Conservation (phyloP, 73 alveolate species). For the Breviolum minutum region DNA sequence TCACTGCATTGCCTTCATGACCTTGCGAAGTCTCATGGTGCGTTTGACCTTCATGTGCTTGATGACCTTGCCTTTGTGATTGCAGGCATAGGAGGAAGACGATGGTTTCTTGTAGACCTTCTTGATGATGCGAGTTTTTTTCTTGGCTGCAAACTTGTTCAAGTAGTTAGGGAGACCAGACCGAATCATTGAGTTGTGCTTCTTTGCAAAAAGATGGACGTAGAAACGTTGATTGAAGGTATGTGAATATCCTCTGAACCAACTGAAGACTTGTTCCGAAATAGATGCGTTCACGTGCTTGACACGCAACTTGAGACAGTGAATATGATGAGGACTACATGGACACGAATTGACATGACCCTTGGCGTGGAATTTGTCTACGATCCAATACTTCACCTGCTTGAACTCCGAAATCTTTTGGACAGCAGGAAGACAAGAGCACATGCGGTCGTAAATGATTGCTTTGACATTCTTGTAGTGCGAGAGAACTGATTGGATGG, state of each 20-base stretch:
- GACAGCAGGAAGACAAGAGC: not conserved
- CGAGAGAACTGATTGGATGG: not conserved
- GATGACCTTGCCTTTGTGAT: not conserved
- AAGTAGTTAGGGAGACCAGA: not conserved
- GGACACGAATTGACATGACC: not conserved
- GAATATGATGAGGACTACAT: not conserved
- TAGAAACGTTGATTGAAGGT: not conserved
- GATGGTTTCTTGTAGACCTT: not conserved
- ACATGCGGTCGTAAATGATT: not conserved
- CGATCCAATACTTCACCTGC: not conserved
- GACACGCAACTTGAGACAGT: not conserved
- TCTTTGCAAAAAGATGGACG: not conserved
- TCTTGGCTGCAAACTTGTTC: not conserved
- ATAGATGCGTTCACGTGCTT: not conserved
- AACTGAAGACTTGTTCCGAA: not conserved
- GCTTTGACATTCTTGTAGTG: not conserved
- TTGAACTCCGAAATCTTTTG: no score
- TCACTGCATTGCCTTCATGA: no score
- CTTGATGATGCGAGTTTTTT: no score
- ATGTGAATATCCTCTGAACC: not conserved
- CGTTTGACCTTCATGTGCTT: not conserved
- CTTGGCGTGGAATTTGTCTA: slow-evolving; percentile 17
- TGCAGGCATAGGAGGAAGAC: not conserved
- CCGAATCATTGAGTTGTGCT: not conserved
- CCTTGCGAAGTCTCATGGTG: not conserved